A percentile compares a stretch with the other conserved stretches of the same genome.
Evolutionary conservation across 2,329 filamentous ascomycete genomes (phyloP).

Genomic region (Eutypella sp.): DNA sequence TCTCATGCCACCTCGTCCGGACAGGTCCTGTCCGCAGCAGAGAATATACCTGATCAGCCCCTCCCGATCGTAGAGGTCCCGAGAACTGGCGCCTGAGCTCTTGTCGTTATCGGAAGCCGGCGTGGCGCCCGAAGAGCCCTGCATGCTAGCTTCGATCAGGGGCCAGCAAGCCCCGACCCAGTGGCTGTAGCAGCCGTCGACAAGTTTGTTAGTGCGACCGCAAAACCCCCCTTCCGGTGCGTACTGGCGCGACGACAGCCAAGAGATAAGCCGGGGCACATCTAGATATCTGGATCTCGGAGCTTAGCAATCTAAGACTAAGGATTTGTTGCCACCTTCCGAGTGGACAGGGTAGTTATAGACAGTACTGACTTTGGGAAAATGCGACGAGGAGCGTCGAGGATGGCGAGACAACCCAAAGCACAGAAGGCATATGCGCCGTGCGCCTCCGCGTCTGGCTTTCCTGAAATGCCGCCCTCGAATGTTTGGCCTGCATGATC

Average conservation of each 20-base stretch:
- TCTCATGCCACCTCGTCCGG: slow-evolving; percentile 70
- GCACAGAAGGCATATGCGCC: slow-evolving; percentile 96
- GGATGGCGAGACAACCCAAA: slow-evolving; percentile 79
- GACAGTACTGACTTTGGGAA: slow-evolving; percentile 59
- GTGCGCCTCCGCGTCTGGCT: slow-evolving; percentile 85
- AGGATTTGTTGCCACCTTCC: slow-evolving; percentile 30
- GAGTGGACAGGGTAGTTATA: slow-evolving; percentile 24
- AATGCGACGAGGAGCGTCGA: slow-evolving; percentile 71
- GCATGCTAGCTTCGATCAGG: slow-evolving; percentile 74
- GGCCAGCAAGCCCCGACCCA: slow-evolving; percentile 97
- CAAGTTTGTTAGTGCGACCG: slow-evolving; percentile 93
- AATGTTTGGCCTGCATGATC: slow-evolving; percentile 71
- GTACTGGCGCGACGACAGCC: slow-evolving; percentile 86
- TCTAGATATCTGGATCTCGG: slow-evolving; percentile 61
- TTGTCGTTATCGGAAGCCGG: slow-evolving; percentile 15
- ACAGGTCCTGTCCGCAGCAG: slow-evolving; percentile 74
- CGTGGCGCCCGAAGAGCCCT: slow-evolving; percentile 36
- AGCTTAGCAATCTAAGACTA: slow-evolving; percentile 13
- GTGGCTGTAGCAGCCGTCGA: slow-evolving; percentile 97
- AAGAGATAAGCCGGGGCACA: slow-evolving; percentile 70
- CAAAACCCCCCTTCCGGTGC: slow-evolving; percentile 89
- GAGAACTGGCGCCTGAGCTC: slow-evolving; percentile 17
- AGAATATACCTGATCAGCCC: slow-evolving; percentile 87
- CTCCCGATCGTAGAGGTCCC: slow-evolving; percentile 64
- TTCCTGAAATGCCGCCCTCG: slow-evolving; percentile 86